These are phyloP conservation scores for Cadophora malorum DNA, from an alignment of 2,329 filamentous ascomycete genomes.

Conservation along the genomic window DNA sequence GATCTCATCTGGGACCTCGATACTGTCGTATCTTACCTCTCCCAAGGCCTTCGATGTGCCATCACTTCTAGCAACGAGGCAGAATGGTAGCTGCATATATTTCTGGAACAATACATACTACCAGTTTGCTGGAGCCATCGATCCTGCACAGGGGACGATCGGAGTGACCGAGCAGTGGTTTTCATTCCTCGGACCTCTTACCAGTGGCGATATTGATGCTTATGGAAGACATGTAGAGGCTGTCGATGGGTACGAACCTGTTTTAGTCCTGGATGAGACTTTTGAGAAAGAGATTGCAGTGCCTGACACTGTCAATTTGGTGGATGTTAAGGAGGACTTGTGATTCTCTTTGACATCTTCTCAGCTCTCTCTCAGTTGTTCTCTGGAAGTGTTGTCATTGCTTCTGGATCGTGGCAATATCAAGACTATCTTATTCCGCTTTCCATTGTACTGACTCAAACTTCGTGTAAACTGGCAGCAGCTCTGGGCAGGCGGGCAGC, in stretches of 20 bases:
- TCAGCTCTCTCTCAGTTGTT: neutral
- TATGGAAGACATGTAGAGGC: constrained; percentile 39
- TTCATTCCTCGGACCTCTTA: constrained; percentile 23
- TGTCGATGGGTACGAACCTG: constrained; percentile 38
- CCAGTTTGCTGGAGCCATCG: constrained; percentile 36
- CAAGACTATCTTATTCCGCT: too few species aligned
- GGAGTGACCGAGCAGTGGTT: constrained; percentile 38
- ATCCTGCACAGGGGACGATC: constrained; percentile 30
- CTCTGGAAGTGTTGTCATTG: too few species aligned
- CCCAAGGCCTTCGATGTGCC: constrained; percentile 21
- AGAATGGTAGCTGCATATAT: constrained; percentile 35
- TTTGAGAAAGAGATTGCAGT: constrained; percentile 29
- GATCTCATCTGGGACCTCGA: constrained; percentile 23
- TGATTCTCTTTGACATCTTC: neutral
- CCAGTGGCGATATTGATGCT: constrained; percentile 14
- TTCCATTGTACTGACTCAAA: too few species aligned
- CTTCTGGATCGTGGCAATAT: too few species aligned
- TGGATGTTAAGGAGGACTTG: neutral
- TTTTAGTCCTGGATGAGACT: constrained; percentile 33
- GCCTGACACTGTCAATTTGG: constrained; percentile 25
- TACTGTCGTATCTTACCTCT: constrained; percentile 35
- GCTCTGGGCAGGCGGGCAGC: neutral
- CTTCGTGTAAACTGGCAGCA: too few species aligned
- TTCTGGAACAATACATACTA: constrained; percentile 40
- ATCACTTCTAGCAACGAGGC: constrained; percentile 27